Percentiles rank a stretch among this genome's conserved stretches.
Conservation (phyloP, 2,329 filamentous ascomycete species). For the Botrytis hyacinthi region DNA sequence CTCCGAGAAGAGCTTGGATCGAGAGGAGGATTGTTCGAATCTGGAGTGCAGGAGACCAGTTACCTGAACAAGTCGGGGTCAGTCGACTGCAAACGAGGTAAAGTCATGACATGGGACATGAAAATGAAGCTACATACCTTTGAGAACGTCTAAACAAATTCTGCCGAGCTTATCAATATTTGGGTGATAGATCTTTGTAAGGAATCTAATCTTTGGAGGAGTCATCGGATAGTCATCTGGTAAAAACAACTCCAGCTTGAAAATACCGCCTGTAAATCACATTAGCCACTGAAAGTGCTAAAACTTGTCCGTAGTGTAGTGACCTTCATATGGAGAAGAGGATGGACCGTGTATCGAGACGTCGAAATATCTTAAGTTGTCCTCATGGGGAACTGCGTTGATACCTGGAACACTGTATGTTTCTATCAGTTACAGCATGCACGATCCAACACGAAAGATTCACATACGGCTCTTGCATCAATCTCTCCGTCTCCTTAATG, state of each 20-base stretch:
- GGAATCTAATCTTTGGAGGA: slow-evolving; percentile 94
- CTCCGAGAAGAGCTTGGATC: slow-evolving; percentile 93
- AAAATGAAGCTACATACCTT: slow-evolving; percentile 62
- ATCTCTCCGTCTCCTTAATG: slow-evolving; percentile 95
- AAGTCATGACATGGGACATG: background rate
- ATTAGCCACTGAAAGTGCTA: slow-evolving; percentile 20
- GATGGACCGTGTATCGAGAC: slow-evolving; percentile 92
- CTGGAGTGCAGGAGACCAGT: slow-evolving; percentile 97
- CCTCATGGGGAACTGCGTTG: slow-evolving; percentile 91
- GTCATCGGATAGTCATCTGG: slow-evolving; percentile 99
- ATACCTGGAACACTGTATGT: slow-evolving; percentile 81
- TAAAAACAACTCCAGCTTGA: slow-evolving; percentile 95
- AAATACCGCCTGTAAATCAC: slow-evolving; percentile 59
- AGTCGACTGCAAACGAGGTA: slow-evolving; percentile 18
- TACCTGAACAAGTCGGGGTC: slow-evolving; percentile 57
- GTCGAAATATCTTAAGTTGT: slow-evolving; percentile 97
- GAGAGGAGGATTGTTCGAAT: slow-evolving; percentile 98
- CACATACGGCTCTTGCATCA: slow-evolving; percentile 81
- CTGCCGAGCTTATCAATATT: slow-evolving; percentile 97
- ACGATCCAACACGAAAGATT: background rate
- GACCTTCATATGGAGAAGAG: slow-evolving; percentile 93
- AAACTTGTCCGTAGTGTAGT: background rate
- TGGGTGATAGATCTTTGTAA: slow-evolving; percentile 98
- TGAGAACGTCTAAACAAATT: slow-evolving; percentile 95
- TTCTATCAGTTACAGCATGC: slow-evolving; percentile 22